phyloP scores from a whole-genome alignment of 106 monocot species.

The Phalaenopsis equestris region DNA sequence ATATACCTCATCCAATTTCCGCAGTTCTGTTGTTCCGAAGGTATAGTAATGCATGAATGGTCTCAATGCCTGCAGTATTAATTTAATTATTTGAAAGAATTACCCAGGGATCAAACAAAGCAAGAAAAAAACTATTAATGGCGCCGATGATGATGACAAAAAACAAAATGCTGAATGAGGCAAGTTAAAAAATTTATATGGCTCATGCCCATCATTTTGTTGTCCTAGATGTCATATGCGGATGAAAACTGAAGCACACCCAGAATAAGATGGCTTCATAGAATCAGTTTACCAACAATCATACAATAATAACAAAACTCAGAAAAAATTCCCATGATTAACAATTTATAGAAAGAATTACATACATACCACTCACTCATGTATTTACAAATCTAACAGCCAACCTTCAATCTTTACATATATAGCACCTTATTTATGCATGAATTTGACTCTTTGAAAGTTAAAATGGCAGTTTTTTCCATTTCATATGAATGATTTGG shows the following conservation, averaged over 20 bases:
- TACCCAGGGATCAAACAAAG: neutral
- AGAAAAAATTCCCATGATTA: neutral
- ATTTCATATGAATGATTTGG: no score
- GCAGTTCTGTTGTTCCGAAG: slow-evolving; percentile 54
- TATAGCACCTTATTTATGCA: no score
- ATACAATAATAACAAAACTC: no score
- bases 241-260: neutral
- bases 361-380: no score
- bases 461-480: no score
- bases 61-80: slow-evolving; percentile 57
- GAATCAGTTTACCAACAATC: no score
- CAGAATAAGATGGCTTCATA: no score
- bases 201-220: neutral
- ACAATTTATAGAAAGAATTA: neutral
- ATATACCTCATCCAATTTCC: slow-evolving; percentile 70
- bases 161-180: neutral
- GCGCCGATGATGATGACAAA: neutral
- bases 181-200: neutral
- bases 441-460: no score
- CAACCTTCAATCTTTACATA: no score
- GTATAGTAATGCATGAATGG: slow-evolving; percentile 84
- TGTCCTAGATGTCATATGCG: neutral
- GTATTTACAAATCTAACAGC: no score
- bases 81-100: neutral
- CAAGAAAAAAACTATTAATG: neutral